Conservation (phyloP, 1,284 basidiomycete species). For the Lignosus rhinocerotis region DNA sequence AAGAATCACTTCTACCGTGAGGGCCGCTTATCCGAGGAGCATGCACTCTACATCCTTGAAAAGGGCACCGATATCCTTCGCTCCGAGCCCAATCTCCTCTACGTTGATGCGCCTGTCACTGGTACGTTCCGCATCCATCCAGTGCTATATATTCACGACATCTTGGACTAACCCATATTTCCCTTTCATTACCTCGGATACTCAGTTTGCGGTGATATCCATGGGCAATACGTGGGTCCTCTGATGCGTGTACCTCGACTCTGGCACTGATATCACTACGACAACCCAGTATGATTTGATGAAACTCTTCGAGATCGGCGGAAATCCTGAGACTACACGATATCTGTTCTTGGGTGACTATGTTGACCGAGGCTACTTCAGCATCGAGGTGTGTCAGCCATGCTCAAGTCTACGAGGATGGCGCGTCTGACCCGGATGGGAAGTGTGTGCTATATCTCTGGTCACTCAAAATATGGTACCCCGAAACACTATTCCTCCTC, state of each 20-base stretch:
- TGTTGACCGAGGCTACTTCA: conserved; percentile 93
- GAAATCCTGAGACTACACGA: conserved; percentile 89
- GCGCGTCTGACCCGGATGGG: conserved; percentile 26
- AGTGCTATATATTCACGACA: not conserved
- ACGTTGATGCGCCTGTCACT: conserved; percentile 93
- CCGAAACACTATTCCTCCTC: conserved; percentile 85
- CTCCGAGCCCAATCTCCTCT: conserved; percentile 82
- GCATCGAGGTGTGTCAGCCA: conserved; percentile 68
- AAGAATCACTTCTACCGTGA: conserved; percentile 99
- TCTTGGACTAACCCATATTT: not conserved
- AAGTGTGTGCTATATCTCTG: conserved; percentile 93
- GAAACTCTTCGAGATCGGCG: conserved; percentile 95
- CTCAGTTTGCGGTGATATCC: conserved; percentile 88
- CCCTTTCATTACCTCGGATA: not conserved
- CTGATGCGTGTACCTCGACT: not conserved
- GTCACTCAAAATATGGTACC: conserved; percentile 93
- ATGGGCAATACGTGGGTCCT: conserved; percentile 89
- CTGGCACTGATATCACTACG: conserved; percentile 23
- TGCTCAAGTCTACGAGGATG: not conserved
- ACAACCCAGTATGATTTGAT: conserved; percentile 80
- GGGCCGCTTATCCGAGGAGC: conserved; percentile 88
- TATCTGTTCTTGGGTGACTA: conserved; percentile 96
- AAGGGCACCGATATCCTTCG: conserved; percentile 77
- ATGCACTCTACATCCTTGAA: conserved; percentile 86
- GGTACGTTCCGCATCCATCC: conserved; percentile 46